Percentiles rank a stretch among this genome's conserved stretches.
These are phyloP conservation scores for Gardenia jasminoides DNA, from an alignment of 257 asterid species.

Conservation along the genomic window DNA sequence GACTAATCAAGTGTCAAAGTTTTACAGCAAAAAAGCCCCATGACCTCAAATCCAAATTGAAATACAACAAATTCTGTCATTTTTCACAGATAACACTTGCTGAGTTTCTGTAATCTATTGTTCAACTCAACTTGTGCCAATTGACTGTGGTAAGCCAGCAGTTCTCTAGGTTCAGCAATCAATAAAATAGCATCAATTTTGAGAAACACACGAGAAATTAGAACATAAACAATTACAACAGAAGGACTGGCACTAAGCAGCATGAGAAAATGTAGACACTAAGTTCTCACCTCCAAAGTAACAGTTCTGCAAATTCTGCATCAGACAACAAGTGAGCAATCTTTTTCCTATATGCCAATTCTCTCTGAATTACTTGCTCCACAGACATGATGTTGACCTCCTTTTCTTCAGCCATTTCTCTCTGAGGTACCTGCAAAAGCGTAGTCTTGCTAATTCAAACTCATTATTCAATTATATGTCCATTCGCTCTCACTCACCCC, in stretches of 20 bases:
- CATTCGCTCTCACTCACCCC: too few species aligned
- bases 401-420: constrained; percentile 37
- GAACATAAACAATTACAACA: not conserved
- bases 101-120: not conserved
- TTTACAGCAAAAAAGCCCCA: too few species aligned
- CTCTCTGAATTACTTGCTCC: constrained; percentile 27
- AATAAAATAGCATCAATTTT: not conserved
- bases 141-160: too few species aligned
- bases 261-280: not conserved
- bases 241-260: not conserved
- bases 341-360: constrained; percentile 24
- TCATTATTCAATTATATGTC: not conserved
- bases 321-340: constrained; percentile 17
- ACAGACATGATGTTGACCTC: constrained; percentile 14
- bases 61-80: too few species aligned
- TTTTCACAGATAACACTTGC: too few species aligned
- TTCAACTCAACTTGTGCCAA: not conserved
- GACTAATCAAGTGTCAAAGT: too few species aligned
- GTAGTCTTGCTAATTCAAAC: too few species aligned
- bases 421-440: not conserved
- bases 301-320: not conserved
- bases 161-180: not conserved
- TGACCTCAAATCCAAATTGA: too few species aligned
- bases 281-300: constrained; percentile 27
- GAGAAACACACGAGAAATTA: not conserved